Evolutionary conservation across 768 basidiomycete genomes (phyloP).

Genomic region (Russula dissimulans): DNA sequence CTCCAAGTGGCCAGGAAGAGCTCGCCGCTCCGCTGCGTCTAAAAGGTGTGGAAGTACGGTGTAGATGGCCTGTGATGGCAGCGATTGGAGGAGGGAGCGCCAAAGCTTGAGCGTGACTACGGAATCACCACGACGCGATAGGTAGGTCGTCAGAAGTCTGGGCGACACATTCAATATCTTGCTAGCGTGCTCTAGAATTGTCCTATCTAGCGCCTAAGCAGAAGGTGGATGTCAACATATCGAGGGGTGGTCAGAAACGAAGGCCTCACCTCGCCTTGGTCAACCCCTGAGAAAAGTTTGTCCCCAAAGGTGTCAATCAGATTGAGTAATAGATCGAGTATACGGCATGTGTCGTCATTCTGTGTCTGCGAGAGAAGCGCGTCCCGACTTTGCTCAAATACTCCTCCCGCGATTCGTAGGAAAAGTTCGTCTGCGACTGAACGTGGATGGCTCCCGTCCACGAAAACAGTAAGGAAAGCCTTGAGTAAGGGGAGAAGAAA

Average conservation of each 20-base stretch:
- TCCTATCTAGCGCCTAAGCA: constrained; percentile 37
- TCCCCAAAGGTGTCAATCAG: constrained; percentile 46
- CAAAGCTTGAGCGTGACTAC: constrained; percentile 32
- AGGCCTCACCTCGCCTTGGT: constrained; percentile 36
- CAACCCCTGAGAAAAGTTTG: constrained; percentile 37
- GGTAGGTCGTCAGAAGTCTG: constrained; percentile 42
- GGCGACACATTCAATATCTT: constrained; percentile 35
- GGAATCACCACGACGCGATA: constrained; percentile 34
- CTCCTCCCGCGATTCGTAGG: constrained; percentile 27
- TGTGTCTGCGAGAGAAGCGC: constrained; percentile 21
- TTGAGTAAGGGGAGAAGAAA: constrained; percentile 41
- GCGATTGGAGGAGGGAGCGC: constrained; percentile 37
- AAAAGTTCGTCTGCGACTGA: constrained; percentile 26
- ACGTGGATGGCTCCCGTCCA: constrained; percentile 23
- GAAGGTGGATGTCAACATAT: background rate
- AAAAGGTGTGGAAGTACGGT: constrained; percentile 32
- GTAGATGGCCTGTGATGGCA: constrained; percentile 30
- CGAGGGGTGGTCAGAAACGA: background rate
- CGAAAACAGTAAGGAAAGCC: constrained; percentile 35
- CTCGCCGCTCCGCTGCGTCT: constrained; percentile 30
- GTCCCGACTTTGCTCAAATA: constrained; percentile 29
- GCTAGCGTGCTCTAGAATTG: constrained; percentile 32
- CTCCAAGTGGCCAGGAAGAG: constrained; percentile 38
- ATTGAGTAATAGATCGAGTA: constrained; percentile 28
- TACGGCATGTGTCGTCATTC: constrained; percentile 16